Conservation (phyloP, 768 basidiomycete genomes). For the Myochromella boudieri region DNA sequence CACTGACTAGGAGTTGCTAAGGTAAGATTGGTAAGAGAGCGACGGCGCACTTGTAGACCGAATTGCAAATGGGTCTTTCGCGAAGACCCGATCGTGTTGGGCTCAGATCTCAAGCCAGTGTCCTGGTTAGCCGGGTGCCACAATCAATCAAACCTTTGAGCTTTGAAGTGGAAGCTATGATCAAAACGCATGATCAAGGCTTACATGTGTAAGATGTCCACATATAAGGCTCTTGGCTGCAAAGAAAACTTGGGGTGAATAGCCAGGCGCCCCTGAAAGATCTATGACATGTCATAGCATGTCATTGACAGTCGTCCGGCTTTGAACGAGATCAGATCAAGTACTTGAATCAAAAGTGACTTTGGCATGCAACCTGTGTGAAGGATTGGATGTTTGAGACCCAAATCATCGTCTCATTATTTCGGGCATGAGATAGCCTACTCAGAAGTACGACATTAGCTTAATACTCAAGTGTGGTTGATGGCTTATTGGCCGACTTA, state of each 20-base stretch:
- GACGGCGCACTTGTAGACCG: background rate
- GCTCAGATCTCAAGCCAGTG: constrained; percentile 4
- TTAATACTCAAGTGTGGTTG: too few species aligned
- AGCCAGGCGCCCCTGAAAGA: constrained; percentile 29
- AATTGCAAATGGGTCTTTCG: background rate
- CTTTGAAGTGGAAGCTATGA: constrained; percentile 15
- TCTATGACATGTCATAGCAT: constrained; percentile 31
- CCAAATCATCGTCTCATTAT: too few species aligned
- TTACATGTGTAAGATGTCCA: constrained; percentile 4
- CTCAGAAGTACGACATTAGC: too few species aligned
- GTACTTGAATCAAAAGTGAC: constrained; percentile 11
- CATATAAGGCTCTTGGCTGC: constrained; percentile 27
- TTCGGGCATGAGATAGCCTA: too few species aligned
- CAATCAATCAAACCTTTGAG: constrained; percentile 31
- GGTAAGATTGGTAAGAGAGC: background rate
- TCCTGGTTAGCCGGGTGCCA: constrained; percentile 30
- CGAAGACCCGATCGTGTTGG: too few species aligned
- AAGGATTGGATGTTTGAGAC: constrained; percentile 4
- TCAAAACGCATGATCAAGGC: constrained; percentile 29
- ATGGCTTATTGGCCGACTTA: background rate
- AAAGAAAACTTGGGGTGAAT: constrained; percentile 18
- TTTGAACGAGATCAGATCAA: constrained; percentile 13
- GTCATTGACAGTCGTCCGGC: too few species aligned
- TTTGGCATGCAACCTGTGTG: constrained; percentile 10
- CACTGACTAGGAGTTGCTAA: background rate